phyloP scores from a whole-genome alignment of 768 basidiomycete genomes.

The Hericium coralloides region DNA sequence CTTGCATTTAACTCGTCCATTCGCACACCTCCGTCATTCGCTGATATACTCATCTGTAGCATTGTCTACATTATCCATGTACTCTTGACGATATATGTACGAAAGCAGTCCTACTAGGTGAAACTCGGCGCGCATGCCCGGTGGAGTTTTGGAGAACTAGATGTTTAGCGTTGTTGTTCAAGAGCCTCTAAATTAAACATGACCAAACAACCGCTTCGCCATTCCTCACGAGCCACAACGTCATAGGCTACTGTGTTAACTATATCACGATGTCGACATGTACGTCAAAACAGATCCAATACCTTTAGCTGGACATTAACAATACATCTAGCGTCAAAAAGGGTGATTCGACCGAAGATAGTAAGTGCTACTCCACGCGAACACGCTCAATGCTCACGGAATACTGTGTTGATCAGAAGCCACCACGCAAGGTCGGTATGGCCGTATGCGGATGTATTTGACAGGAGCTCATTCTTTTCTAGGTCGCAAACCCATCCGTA shows the following conservation, averaged over 20 bases:
- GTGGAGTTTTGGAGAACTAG: not conserved
- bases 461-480: not conserved
- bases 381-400: not conserved
- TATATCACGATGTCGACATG: slow-evolving; percentile 19
- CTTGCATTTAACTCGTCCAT: not conserved
- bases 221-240: not conserved
- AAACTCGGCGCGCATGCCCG: not conserved
- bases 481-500: slow-evolving; percentile 73
- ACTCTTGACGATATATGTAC: too few relatives aligned
- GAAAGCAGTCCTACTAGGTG: too few relatives aligned
- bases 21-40: not conserved
- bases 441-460: not conserved
- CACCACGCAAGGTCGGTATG: slow-evolving; percentile 36
- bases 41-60: not conserved
- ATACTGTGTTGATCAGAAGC: slow-evolving; percentile 25
- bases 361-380: slow-evolving; percentile 25
- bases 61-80: not conserved
- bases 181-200: slow-evolving; percentile 26
- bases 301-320: not conserved
- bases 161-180: slow-evolving; percentile 19
- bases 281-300: slow-evolving; percentile 11
- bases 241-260: not conserved
- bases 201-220: slow-evolving; percentile 19
- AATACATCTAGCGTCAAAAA: slow-evolving; percentile 12
- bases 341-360: slow-evolving; percentile 30